Evolutionary conservation across 495 filamentous ascomycete species (phyloP).

Genomic region (Rhypophila decipiens): DNA sequence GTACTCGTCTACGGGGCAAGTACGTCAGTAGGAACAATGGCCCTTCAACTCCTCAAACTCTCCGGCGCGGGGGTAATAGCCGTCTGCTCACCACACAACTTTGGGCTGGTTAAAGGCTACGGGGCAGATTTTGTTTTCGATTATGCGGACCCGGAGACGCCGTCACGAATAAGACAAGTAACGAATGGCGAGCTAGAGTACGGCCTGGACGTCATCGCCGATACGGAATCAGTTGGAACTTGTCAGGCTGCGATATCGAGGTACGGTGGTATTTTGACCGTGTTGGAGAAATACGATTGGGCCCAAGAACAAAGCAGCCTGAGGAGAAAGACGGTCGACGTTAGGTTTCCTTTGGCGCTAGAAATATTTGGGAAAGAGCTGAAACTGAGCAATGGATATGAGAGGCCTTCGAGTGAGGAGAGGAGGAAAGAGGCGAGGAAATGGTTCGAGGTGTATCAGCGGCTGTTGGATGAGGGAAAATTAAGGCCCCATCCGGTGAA

Average conservation of each 20-base stretch:
- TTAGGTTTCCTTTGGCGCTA: neutral
- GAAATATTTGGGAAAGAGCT: neutral
- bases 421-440: neutral
- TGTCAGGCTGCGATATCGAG: neutral
- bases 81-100: neutral
- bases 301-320: neutral
- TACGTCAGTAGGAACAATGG: slow-evolving; percentile 37
- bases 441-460: neutral
- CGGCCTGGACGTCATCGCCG: neutral
- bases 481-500: neutral
- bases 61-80: slow-evolving; percentile 7
- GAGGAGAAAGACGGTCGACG: neutral
- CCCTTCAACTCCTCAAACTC: slow-evolving; percentile 38
- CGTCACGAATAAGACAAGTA: neutral
- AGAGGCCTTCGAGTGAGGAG: neutral
- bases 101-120: neutral
- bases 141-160: neutral
- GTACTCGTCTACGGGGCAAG: slow-evolving; percentile 40
- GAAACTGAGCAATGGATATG: neutral
- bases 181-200: neutral
- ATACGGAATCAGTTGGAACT: neutral
- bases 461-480: neutral
- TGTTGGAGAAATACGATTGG: neutral
- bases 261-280: neutral
- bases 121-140: neutral